These are phyloP conservation scores for Neonectria hederae DNA, from an alignment of 2,329 filamentous ascomycete species.

Conservation along the genomic window DNA sequence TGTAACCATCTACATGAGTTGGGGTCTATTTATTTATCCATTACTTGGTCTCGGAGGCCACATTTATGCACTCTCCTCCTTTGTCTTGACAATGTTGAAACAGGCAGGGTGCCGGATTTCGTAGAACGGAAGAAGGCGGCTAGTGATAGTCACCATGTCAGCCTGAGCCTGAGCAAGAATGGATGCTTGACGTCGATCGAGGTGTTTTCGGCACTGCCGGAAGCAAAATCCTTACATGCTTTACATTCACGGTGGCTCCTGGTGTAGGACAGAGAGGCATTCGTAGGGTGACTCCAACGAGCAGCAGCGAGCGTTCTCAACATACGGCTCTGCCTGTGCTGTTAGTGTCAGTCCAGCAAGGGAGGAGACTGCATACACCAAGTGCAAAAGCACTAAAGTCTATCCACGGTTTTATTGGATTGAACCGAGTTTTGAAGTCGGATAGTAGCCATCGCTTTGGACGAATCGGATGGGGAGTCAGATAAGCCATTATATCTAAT, in stretches of 20 bases:
- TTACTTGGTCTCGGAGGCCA: constrained; percentile 1
- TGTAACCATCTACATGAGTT: constrained; percentile 35
- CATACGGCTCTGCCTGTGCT: neutral
- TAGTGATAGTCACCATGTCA: neutral
- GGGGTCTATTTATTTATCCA: constrained; percentile 1
- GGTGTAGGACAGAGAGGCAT: neutral
- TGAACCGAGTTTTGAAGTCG: too few relatives aligned
- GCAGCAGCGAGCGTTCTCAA: too few relatives aligned
- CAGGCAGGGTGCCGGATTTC: too few relatives aligned
- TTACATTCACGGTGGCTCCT: neutral
- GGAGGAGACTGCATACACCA: neutral
- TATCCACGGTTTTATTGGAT: neutral
- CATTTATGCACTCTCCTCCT: neutral
- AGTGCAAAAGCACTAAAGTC: neutral
- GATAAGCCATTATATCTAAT: too few relatives aligned
- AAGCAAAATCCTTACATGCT: constrained; percentile 1
- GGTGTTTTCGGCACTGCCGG: constrained; percentile 1
- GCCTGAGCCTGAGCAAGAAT: too few relatives aligned
- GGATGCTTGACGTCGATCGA: neutral
- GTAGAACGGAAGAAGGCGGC: too few relatives aligned
- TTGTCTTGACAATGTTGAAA: too few relatives aligned
- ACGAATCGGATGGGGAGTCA: neutral
- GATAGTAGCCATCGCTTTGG: too few relatives aligned
- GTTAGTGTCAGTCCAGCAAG: neutral
- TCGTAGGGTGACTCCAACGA: neutral